Conservation (phyloP, 2,329 filamentous ascomycete genomes). For the Fusarium denticulatum region DNA sequence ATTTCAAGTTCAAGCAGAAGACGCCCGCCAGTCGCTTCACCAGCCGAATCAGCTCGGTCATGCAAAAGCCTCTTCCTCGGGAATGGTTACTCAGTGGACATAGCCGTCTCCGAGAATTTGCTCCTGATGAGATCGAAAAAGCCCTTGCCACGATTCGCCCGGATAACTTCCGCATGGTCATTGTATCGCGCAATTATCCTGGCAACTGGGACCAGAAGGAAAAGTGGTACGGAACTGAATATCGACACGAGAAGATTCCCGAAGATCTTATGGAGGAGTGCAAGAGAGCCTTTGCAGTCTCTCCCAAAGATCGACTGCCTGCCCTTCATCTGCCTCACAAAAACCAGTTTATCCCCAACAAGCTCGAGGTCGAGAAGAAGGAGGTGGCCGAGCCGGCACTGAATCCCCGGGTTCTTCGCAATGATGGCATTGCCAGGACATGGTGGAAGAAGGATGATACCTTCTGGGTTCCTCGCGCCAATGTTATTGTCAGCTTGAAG, state of each 20-base stretch:
- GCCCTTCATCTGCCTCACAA: conserved; percentile 87
- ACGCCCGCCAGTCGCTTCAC: conserved; percentile 89
- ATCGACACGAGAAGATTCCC: conserved; percentile 83
- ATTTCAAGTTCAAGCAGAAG: conserved; percentile 96
- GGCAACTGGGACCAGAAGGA: conserved; percentile 89
- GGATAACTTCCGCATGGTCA: conserved; percentile 87
- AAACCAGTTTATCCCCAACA: conserved; percentile 95
- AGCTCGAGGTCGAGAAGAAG: conserved; percentile 94
- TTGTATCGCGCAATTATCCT: conserved; percentile 85
- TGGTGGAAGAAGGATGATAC: conserved; percentile 99
- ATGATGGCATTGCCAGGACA: conserved; percentile 80
- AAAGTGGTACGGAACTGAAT: conserved; percentile 98
- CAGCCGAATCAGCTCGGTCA: conserved; percentile 82
- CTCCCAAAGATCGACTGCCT: conserved; percentile 67
- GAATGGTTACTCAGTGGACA: conserved; percentile 88
- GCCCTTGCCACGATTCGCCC: conserved; percentile 79
- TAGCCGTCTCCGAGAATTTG: conserved; percentile 80
- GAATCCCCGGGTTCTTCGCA: conserved; percentile 82
- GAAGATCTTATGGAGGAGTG: conserved; percentile 78
- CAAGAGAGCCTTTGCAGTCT: conserved; percentile 67
- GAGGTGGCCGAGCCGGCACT: conserved; percentile 80
- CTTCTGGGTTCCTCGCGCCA: conserved; percentile 97
- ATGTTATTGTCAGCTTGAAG: conserved; percentile 81
- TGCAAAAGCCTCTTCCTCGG: conserved; percentile 90
- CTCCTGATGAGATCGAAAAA: conserved; percentile 77